Conservation (phyloP, 2,329 filamentous ascomycete genomes). For the Leptographium flavum region DNA sequence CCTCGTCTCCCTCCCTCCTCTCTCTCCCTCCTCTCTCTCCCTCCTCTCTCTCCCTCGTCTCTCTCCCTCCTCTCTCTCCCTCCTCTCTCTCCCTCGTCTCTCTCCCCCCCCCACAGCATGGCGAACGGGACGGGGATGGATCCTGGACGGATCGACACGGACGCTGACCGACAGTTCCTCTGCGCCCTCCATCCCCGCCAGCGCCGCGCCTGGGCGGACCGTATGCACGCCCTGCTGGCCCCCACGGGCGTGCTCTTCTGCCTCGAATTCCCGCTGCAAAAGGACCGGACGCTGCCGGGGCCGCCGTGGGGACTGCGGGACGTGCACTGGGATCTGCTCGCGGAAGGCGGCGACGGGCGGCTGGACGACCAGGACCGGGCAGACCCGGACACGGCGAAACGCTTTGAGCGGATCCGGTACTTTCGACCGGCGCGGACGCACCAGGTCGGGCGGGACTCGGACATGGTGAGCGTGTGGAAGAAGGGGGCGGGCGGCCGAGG, state of each 20-base stretch:
- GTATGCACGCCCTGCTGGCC: conserved; percentile 18
- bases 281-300: conserved; percentile 16
- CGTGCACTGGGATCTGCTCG: conserved; percentile 21
- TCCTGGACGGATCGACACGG: too few species aligned
- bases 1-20: too few species aligned
- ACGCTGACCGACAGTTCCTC: conserved; percentile 15
- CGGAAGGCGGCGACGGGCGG: conserved; percentile 15
- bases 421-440: neutral
- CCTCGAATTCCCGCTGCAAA: conserved; percentile 26
- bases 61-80: too few species aligned
- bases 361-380: too few species aligned
- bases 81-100: too few species aligned
- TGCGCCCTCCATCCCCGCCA: conserved; percentile 16
- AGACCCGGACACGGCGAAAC: too few species aligned
- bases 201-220: conserved; percentile 14
- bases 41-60: too few species aligned
- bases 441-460: neutral
- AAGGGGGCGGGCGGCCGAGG: too few species aligned
- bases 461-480: neutral
- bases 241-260: conserved; percentile 20
- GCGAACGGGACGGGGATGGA: too few species aligned
- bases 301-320: conserved; percentile 24
- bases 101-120: too few species aligned
- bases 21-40: too few species aligned
- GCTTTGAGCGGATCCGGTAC: neutral